Base-by-base conservation (phyloP, 805 yeast genomes). In the Diddensiella santjacobensis region DNA sequence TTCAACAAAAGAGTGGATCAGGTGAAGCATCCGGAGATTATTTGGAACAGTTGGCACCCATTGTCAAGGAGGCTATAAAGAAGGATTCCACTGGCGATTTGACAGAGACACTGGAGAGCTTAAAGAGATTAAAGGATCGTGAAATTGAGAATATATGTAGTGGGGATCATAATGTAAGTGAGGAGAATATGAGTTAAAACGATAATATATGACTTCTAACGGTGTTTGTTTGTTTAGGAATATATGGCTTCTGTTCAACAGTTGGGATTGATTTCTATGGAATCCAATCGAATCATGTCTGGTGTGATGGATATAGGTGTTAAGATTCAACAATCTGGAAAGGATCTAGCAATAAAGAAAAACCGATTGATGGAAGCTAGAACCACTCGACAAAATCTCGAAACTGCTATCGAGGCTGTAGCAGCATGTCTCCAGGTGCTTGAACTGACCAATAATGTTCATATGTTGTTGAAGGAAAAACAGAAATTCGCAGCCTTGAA, bases 401-500 rank as follows among this genome's bases (percentile, higher is more conserved):
- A 78, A 45, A 87, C 85, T 55, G 83, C 96, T 0, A 78, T 78
- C 4, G 73, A 77, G 35, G 80, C 87, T 18, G 78, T 91, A 30
- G 79, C 77, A 47, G 74, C 81, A 43, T 84, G 95, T 56, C 71
- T 90, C 20, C 88, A 84, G 54, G 90, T 90, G 6, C 72, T 91
- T 47, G 96, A 90, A 60, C 76, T 85, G 56, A 85, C 95, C 13
- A 90, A 89, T 66, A 85, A 82, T 59, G 86, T 89, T 42, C 87
- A 88, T 61, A 90, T 86, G 35, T 71, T 90, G 60, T 84, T 88
- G 52, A 78, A 81, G 45, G 80, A 79, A 50, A 80, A 81, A 58
- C 81, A 83, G 57, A 87, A 86, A 58, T 90, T 87, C 63, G 85
- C 85, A 51, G 97, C 97, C 0, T 77, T 93, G 57, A 87, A 88